Evolutionary conservation across 2,329 filamentous ascomycete species (phyloP).

Genomic region (Fusarium globosum): DNA sequence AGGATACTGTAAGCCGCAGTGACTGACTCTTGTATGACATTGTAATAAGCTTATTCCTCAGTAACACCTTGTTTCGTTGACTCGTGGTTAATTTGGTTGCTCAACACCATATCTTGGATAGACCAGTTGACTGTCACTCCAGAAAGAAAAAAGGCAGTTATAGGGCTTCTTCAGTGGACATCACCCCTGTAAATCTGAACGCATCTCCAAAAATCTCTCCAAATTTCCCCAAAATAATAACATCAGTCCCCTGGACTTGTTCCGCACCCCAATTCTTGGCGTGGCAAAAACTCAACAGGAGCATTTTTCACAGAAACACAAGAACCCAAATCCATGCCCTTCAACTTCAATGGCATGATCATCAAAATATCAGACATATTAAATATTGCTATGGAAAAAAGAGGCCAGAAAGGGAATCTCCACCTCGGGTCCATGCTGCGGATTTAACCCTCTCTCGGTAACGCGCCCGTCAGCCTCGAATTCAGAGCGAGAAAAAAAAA

Average conservation of each 20-base stretch:
- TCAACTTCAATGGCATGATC: constrained; percentile 5
- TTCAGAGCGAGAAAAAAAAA: constrained; percentile 5
- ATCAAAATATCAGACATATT: background rate
- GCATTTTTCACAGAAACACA: background rate
- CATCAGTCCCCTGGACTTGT: background rate
- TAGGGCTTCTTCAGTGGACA: background rate
- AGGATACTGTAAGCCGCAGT: background rate
- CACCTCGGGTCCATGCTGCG: constrained; percentile 24
- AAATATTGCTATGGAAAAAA: background rate
- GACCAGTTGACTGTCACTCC: background rate
- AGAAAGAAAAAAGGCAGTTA: background rate
- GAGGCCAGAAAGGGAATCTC: constrained; percentile 8
- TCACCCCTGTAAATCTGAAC: background rate
- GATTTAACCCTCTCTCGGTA: constrained; percentile 13
- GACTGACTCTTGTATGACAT: constrained; percentile 21
- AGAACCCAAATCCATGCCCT: constrained; percentile 3
- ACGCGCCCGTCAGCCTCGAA: constrained; percentile 40
- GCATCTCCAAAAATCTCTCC: constrained; percentile 15
- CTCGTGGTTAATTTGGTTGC: background rate
- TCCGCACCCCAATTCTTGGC: background rate
- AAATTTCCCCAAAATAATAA: constrained; percentile 13
- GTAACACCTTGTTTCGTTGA: background rate
- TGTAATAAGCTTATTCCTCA: background rate
- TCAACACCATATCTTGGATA: background rate
- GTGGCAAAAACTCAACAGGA: background rate